A percentile compares a stretch with the other conserved stretches of the same genome.
phyloP scores from a whole-genome alignment of 805 yeast genomes.

The Suhomyces faveliae region DNA sequence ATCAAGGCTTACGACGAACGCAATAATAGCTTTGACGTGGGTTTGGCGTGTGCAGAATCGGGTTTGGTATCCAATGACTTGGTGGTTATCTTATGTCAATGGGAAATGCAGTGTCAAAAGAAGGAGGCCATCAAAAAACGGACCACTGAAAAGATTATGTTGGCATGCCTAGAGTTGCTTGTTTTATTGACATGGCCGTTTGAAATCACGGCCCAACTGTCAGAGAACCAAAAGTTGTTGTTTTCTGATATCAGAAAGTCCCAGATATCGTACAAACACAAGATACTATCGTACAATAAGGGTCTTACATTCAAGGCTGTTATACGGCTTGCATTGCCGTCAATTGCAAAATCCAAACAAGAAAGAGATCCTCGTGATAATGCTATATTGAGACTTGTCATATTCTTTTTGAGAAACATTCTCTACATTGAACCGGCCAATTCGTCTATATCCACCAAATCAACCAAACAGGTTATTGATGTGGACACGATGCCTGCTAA shows the following conservation, averaged over 20 bases:
- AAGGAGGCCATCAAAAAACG: slow-evolving; percentile 29
- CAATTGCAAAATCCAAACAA: slow-evolving; percentile 47
- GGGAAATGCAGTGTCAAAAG: slow-evolving; percentile 50
- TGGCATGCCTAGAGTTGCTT: slow-evolving; percentile 72
- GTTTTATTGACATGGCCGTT: slow-evolving; percentile 88
- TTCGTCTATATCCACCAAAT: slow-evolving; percentile 46
- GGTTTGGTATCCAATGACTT: slow-evolving; percentile 73
- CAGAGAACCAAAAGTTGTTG: slow-evolving; percentile 54
- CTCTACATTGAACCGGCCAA: slow-evolving; percentile 72
- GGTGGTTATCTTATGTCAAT: slow-evolving; percentile 67
- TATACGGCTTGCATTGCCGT: slow-evolving; percentile 64
- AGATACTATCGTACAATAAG: slow-evolving; percentile 52
- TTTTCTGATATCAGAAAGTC: slow-evolving; percentile 62
- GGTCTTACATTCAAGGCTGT: slow-evolving; percentile 70
- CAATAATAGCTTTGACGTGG: slow-evolving; percentile 71
- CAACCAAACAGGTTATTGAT: slow-evolving; percentile 27
- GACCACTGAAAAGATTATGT: slow-evolving; percentile 59
- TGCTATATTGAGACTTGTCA: slow-evolving; percentile 66
- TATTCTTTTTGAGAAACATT: slow-evolving; percentile 76
- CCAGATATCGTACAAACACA: slow-evolving; percentile 71
- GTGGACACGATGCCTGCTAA: slow-evolving; percentile 53
- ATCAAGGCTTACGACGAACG: slow-evolving; percentile 77
- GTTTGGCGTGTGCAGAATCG: slow-evolving; percentile 81
- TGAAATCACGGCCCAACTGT: slow-evolving; percentile 57
- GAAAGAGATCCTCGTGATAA: slow-evolving; percentile 72